Evolutionary conservation across 2,329 filamentous ascomycete genomes (phyloP).

Genomic region (Exutisphaerella laricina): DNA sequence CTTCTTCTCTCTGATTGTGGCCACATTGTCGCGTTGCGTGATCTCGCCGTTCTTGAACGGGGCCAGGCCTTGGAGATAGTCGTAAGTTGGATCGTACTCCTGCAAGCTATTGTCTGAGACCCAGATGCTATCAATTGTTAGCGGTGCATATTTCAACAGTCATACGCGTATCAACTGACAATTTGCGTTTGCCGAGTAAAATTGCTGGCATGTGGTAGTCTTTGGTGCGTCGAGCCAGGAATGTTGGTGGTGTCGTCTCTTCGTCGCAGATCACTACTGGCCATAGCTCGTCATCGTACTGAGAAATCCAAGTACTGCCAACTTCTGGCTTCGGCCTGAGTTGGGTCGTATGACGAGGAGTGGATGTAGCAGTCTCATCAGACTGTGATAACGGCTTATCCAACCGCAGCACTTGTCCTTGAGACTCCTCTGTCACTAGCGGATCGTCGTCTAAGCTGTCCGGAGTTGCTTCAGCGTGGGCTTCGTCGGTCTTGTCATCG

Average conservation of each 20-base stretch:
- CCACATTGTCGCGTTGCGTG: conserved; percentile 4
- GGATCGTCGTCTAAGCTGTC: too few species aligned
- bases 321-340: too few species aligned
- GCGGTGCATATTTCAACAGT: not conserved
- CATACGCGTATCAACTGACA: conserved; percentile 14
- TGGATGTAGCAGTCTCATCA: not conserved
- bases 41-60: conserved; percentile 3
- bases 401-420: too few species aligned
- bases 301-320: conserved; percentile 16
- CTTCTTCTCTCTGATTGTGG: conserved; percentile 7
- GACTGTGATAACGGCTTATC: not conserved
- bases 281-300: conserved; percentile 13
- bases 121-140: conserved; percentile 17
- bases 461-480: too few species aligned
- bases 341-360: not conserved
- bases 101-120: conserved; percentile 9
- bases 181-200: conserved; percentile 21
- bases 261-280: conserved; percentile 22
- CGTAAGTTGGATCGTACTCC: conserved; percentile 10
- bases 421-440: too few species aligned
- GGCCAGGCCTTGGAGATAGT: conserved; percentile 11
- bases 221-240: conserved; percentile 7
- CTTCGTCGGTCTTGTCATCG: too few species aligned
- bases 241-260: conserved; percentile 9
- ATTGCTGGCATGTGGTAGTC: conserved; percentile 16